phyloP scores from a whole-genome alignment of 2,329 filamentous ascomycete species.

The Biscogniauxia sp. region DNA sequence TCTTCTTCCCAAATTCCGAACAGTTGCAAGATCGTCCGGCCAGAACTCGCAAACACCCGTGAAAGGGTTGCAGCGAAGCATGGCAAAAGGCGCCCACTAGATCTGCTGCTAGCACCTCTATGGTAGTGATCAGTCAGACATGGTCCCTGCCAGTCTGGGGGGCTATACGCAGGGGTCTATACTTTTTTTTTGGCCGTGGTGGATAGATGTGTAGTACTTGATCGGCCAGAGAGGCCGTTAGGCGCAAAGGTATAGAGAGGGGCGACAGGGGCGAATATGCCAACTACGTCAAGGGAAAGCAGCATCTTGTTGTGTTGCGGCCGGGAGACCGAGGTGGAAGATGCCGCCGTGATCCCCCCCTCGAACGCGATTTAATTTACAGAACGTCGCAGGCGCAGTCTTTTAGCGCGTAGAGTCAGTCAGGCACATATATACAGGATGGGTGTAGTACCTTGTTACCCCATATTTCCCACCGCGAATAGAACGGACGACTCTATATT shows the following conservation, averaged over 20 bases:
- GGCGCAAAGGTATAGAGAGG: not conserved
- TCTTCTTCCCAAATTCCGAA: slow-evolving; percentile 16
- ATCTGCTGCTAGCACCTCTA: slow-evolving; percentile 18
- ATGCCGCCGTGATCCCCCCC: slow-evolving; percentile 27
- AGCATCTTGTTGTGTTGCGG: not conserved
- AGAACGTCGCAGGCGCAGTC: slow-evolving; percentile 25
- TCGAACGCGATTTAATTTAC: slow-evolving; percentile 30
- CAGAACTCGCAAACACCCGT: slow-evolving; percentile 25
- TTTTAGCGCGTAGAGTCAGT: slow-evolving; percentile 23
- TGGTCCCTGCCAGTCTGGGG: not conserved
- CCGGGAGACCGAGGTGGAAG: slow-evolving; percentile 20
- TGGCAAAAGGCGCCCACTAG: slow-evolving; percentile 15
- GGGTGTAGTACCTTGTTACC: slow-evolving; percentile 19
- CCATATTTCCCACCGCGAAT: slow-evolving; percentile 25
- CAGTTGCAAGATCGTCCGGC: slow-evolving; percentile 21
- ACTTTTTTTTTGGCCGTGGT: not conserved
- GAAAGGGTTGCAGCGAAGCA: slow-evolving; percentile 25
- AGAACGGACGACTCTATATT: slow-evolving; percentile 11
- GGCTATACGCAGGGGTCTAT: slow-evolving; percentile 8
- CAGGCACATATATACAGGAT: slow-evolving; percentile 21
- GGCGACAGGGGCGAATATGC: slow-evolving; percentile 9
- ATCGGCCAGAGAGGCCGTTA: slow-evolving; percentile 8
- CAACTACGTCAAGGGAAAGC: slow-evolving; percentile 4
- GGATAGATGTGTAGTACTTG: not conserved
- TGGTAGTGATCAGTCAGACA: not conserved